These are phyloP conservation scores for Talaromyces islandicus DNA, from an alignment of 2,329 filamentous ascomycete species.

Conservation along the genomic window DNA sequence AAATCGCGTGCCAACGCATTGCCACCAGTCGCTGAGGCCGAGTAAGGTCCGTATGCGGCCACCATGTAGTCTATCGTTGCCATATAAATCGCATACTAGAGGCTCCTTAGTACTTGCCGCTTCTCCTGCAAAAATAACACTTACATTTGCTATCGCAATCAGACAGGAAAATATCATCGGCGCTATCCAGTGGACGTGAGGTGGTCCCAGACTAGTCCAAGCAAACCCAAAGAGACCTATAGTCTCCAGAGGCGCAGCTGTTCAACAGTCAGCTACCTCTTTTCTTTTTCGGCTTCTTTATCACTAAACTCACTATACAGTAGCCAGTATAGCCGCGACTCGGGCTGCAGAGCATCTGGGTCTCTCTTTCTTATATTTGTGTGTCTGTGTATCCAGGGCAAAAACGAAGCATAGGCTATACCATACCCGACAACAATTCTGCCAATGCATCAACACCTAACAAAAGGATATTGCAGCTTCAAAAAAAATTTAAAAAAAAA, in stretches of 20 bases:
- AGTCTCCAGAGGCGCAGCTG: slow-evolving; percentile 51
- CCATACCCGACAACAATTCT: slow-evolving; percentile 52
- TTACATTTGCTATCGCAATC: slow-evolving; percentile 57
- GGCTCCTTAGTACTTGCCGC: not conserved
- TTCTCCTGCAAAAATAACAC: slow-evolving; percentile 9
- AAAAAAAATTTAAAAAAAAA: not conserved
- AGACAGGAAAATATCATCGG: slow-evolving; percentile 54
- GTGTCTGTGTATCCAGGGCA: slow-evolving; percentile 46
- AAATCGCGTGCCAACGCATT: slow-evolving; percentile 61
- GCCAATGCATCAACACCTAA: not conserved
- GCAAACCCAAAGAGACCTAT: slow-evolving; percentile 58
- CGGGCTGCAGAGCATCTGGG: slow-evolving; percentile 53
- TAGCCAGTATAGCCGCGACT: slow-evolving; percentile 54
- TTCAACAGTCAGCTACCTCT: slow-evolving; percentile 1
- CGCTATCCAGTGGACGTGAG: slow-evolving; percentile 52
- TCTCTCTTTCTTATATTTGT: slow-evolving; percentile 34
- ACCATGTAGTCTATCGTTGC: slow-evolving; percentile 65
- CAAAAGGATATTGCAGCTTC: too few species aligned
- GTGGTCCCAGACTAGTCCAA: slow-evolving; percentile 53
- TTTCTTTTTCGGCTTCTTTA: not conserved
- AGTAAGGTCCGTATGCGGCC: slow-evolving; percentile 57
- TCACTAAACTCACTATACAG: slow-evolving; percentile 39
- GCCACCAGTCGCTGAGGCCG: slow-evolving; percentile 59
- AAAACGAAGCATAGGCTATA: slow-evolving; percentile 50
- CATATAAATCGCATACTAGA: slow-evolving; percentile 50